These are phyloP conservation scores for Penicillium simplicissimum DNA, from an alignment of 495 filamentous ascomycete species.

Conservation along the genomic window DNA sequence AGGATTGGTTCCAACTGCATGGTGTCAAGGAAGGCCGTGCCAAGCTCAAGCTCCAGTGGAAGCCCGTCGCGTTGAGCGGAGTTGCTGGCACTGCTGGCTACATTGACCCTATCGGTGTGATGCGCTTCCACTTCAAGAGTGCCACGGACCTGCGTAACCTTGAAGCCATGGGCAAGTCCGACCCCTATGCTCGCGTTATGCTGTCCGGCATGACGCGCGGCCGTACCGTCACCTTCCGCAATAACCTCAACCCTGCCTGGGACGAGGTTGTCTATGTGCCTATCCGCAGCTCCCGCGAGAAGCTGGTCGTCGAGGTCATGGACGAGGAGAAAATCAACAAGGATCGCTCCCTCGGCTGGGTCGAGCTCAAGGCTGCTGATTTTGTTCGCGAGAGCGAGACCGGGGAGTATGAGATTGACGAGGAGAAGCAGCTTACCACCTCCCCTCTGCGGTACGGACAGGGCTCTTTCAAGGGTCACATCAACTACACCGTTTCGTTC, in stretches of 20 bases:
- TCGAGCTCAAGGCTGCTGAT: constrained; percentile 74
- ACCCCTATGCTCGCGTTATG: constrained; percentile 87
- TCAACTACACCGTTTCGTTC: constrained; percentile 86
- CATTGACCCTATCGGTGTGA: constrained; percentile 86
- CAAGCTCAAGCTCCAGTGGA: constrained; percentile 91
- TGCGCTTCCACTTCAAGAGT: constrained; percentile 88
- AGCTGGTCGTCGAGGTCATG: constrained; percentile 89
- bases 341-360: constrained; percentile 79
- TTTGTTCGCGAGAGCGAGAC: constrained; percentile 75
- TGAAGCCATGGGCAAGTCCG: constrained; percentile 94
- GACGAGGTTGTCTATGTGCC: constrained; percentile 96
- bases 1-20: constrained; percentile 92
- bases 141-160: constrained; percentile 84
- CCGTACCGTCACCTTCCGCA: constrained; percentile 92
- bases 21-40: constrained; percentile 80
- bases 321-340: constrained; percentile 86
- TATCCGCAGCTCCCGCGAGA: constrained; percentile 83
- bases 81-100: constrained; percentile 82
- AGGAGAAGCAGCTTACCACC: constrained; percentile 63
- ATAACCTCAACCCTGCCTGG: constrained; percentile 93
- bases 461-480: constrained; percentile 70
- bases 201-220: constrained; percentile 87
- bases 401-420: constrained; percentile 80
- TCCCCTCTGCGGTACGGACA: constrained; percentile 66
- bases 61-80: constrained; percentile 84